A percentile compares a stretch with the other conserved stretches of the same genome.
These are phyloP conservation scores for Geranium incanum DNA, from an alignment of 441 rosid species.

Conservation along the genomic window DNA sequence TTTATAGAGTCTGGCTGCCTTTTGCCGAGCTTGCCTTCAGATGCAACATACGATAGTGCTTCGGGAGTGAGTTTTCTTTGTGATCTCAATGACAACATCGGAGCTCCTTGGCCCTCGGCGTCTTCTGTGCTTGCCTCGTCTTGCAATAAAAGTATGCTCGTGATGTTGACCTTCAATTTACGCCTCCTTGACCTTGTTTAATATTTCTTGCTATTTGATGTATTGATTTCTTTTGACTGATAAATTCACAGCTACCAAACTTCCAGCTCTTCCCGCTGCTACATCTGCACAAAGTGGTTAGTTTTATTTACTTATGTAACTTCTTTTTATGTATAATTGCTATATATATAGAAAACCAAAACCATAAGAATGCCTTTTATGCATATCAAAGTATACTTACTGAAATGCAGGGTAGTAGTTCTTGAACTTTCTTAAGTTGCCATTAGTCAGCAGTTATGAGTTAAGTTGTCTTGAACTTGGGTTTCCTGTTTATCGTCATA, in stretches of 20 bases:
- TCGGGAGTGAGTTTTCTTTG: conserved; percentile 34
- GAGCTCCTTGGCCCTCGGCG: conserved; percentile 36
- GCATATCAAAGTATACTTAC: background rate
- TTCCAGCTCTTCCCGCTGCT: conserved; percentile 30
- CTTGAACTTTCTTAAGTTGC: background rate
- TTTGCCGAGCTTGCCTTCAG: conserved; percentile 35
- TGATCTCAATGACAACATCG: conserved; percentile 36
- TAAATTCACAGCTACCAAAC: conserved; percentile 27
- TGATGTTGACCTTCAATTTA: background rate
- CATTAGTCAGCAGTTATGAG: too few relatives aligned
- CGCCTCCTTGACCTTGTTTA: background rate
- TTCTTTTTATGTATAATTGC: background rate
- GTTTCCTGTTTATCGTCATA: too few relatives aligned
- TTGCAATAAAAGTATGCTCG: conserved; percentile 30
- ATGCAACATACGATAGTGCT: conserved; percentile 27
- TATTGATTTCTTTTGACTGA: conserved; percentile 7
- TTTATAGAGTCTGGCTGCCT: conserved; percentile 30
- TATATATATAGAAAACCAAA: background rate
- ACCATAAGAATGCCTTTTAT: background rate
- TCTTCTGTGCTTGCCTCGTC: conserved; percentile 24
- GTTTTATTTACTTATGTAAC: background rate
- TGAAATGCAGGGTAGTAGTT: background rate
- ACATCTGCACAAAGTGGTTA: conserved; percentile 28
- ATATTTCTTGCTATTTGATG: background rate
- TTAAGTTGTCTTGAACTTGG: too few relatives aligned